Percentiles rank a stretch among this genome's conserved stretches.
phyloP scores from a whole-genome alignment of 2,329 filamentous ascomycete species.

The Alternaria triticina region DNA sequence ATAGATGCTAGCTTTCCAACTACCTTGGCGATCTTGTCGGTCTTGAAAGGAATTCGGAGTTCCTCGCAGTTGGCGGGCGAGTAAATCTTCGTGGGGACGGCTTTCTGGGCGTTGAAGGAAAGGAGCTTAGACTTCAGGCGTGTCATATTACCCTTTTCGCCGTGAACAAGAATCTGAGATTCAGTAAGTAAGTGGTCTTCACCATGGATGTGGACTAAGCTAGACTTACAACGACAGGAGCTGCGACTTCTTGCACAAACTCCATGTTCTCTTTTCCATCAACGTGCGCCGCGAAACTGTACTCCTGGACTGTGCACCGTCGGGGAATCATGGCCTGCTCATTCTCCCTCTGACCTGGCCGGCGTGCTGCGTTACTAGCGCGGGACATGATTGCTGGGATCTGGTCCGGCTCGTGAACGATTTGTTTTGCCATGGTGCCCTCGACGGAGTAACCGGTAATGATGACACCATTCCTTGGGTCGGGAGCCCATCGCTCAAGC shows the following conservation, averaged over 20 bases:
- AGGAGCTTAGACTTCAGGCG: slow-evolving; percentile 92
- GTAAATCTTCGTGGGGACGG: slow-evolving; percentile 86
- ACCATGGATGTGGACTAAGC: neutral
- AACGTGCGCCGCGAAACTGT: slow-evolving; percentile 94
- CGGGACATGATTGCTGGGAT: slow-evolving; percentile 90
- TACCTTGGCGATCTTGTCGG: slow-evolving; percentile 94
- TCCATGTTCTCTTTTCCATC: slow-evolving; percentile 95
- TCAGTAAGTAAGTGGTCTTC: slow-evolving; percentile 8
- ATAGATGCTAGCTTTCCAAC: slow-evolving; percentile 90
- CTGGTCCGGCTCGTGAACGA: slow-evolving; percentile 92
- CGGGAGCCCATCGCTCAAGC: slow-evolving; percentile 94
- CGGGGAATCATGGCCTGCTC: slow-evolving; percentile 91
- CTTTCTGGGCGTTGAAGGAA: slow-evolving; percentile 84
- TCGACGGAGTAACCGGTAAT: slow-evolving; percentile 99
- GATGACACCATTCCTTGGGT: slow-evolving; percentile 95
- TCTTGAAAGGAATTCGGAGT: slow-evolving; percentile 90
- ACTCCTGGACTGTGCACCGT: slow-evolving; percentile 91
- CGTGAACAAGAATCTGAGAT: slow-evolving; percentile 86
- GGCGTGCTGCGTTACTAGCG: slow-evolving; percentile 58
- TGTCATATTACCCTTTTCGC: slow-evolving; percentile 98
- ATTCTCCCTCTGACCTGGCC: slow-evolving; percentile 69
- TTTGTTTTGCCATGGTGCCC: slow-evolving; percentile 95
- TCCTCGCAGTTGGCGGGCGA: slow-evolving; percentile 95
- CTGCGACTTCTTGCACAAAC: slow-evolving; percentile 92
- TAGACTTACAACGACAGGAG: slow-evolving; percentile 84